Percentiles rank a stretch among this genome's conserved stretches.
Conservation (phyloP, 768 basidiomycete genomes). For the Ramaria sp. region DNA sequence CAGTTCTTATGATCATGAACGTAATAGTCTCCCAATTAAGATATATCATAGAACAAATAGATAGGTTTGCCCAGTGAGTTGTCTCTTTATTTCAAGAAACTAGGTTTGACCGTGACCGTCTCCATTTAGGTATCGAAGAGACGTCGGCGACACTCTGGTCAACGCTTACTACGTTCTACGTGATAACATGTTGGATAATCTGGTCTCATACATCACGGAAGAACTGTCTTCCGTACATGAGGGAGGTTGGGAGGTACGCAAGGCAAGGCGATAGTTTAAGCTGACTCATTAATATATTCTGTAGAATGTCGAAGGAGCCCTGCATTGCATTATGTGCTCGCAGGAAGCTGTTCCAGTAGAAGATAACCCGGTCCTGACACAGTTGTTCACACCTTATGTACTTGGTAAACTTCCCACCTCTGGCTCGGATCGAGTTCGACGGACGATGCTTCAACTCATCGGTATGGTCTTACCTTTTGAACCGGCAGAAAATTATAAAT, state of each 20-base stretch:
- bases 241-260: conserved; percentile 68
- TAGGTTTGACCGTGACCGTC: neutral
- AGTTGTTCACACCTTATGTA: conserved; percentile 64
- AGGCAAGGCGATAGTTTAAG: neutral
- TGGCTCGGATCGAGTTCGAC: conserved; percentile 54
- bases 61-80: conserved; percentile 69
- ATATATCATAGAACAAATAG: conserved; percentile 50
- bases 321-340: conserved; percentile 78
- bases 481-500: neutral
- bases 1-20: conserved; percentile 14
- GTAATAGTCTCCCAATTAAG: conserved; percentile 8
- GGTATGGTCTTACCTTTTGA: conserved; percentile 34
- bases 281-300: neutral
- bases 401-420: conserved; percentile 55
- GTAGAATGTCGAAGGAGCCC: conserved; percentile 76
- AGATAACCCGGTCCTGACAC: conserved; percentile 41
- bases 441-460: conserved; percentile 64
- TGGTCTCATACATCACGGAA: conserved; percentile 50
- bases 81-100: conserved; percentile 1
- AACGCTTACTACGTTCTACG: conserved; percentile 82
- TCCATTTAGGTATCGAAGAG: conserved; percentile 57
- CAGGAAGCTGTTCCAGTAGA: conserved; percentile 75
- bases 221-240: conserved; percentile 36
- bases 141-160: conserved; percentile 79
- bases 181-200: conserved; percentile 68